Base-by-base conservation (phyloP, 176 grass and related monocot genomes). In the Eleusine indica region DNA sequence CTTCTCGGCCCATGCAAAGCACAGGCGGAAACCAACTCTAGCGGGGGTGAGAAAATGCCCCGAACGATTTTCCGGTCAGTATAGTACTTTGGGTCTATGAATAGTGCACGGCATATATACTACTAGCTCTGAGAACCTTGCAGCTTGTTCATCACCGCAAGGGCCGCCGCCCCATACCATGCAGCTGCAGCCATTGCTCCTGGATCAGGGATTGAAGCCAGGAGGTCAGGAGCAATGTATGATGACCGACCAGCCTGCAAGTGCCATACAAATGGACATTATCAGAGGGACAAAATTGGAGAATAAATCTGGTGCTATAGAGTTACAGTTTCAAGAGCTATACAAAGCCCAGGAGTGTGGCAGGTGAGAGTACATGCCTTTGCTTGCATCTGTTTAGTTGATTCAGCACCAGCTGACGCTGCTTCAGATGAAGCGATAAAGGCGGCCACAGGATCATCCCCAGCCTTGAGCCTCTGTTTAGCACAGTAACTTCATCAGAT, bases 341-440 rank as follows among this genome's bases (percentile, higher is more conserved):
- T 39, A 46, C 17, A 68, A 52, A 82, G 48, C 40, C 41, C 29
- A 74, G 47, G 22, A 18, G 21, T 43, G 32, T 56, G 35, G 10
- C n/a, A 62, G 83, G 22, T 42, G 68, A 54, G 73, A 51, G 48
- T 38, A 69, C 72, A 49, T 82, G 94, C 97, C 83, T 96, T 92
- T 46, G 97, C 97, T 87, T 89, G 97, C 97, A 99, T 99, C 67
- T 90, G 82, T 92, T 92, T 94, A 12, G 97, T 99, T 37, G 91
- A 92, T 81, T 96, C 93, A 67, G 97, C 97, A 66, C 97, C 97
- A 92, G 65, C 76, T 69, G 83, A 68, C 61, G 97, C 97, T 81
- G 97, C 97, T 85, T 99, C 97, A 83, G 97, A 89, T 77, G 97
- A 96, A 29, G 81, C 42, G 0, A 96, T 28, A 77, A 99, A 96